Base-by-base conservation (phyloP, 1,284 basidiomycete genomes). In the Sanguinoderma infundibulare region DNA sequence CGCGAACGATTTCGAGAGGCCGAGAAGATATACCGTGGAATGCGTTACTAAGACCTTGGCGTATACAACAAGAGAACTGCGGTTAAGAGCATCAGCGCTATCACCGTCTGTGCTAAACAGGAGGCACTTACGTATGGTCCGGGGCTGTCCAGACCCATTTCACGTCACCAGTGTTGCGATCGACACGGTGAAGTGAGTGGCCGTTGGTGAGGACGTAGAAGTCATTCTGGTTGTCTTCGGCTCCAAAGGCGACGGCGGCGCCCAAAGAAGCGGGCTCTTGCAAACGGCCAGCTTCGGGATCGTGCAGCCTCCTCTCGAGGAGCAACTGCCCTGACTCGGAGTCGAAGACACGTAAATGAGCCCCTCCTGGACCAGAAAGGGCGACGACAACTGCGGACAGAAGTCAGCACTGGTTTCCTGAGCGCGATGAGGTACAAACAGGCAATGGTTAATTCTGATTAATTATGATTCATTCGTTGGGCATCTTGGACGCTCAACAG, bases 281-380 rank as follows among this genome's bases (percentile, higher is more conserved):
- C 9, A 82, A 72, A 22, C 78, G 74, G 2, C 82, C 86, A 0
- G 75, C 59, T 12, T 74, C 66, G 0, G 79, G 81, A 15, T 74
- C 66, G 55, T 91, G 87, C 1, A 95, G 72, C 14, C 78, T 78
- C 46, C 78, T 81, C 74, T 97, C 94, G 68, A 89, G 81, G 1
- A 90, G 63, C n/a, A 95, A 78, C 49, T 83, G 72, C 0, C 96
- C 96, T 0, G 84, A 88, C 3, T 78, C 70, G 8, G 81, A 77
- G 50, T 94, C 86, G 69, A 94, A 89, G 12, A 87, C 74, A 22
- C 94, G 87, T n/a, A 92, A 78, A 0, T 81, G 89, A 7, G 90
- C 80, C 3, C 88, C 92, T 3, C 87, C 87, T 2, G 86, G 79
- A 12, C 94, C 94, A 32, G 94, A 96, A 28, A 97, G 77, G 7